These are phyloP conservation scores for Diaporthe helianthi DNA, from an alignment of 2,329 filamentous ascomycete species.

Conservation along the genomic window DNA sequence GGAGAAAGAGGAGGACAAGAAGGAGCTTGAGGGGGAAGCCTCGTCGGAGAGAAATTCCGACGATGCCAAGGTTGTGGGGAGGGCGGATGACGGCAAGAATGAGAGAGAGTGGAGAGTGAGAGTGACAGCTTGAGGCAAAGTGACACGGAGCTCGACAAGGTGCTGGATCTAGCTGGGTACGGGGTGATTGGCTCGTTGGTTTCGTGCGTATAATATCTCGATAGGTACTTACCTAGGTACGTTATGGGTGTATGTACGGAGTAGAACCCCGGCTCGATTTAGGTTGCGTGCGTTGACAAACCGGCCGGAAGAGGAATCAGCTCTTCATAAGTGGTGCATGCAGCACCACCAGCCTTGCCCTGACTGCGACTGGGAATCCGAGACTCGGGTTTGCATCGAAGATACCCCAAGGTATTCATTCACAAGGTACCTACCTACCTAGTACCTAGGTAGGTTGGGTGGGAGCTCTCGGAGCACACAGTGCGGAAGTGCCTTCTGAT, in stretches of 20 bases:
- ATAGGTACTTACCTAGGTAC: too few species aligned
- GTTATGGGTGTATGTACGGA: neutral
- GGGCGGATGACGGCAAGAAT: neutral
- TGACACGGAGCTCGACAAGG: neutral
- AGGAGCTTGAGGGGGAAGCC: slow-evolving; percentile 1
- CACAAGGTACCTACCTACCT: too few species aligned
- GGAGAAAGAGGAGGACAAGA: slow-evolving; percentile 19
- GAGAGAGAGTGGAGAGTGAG: neutral
- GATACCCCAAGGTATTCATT: too few species aligned
- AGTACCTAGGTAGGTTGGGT: too few species aligned
- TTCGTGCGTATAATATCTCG: neutral
- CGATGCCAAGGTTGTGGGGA: neutral
- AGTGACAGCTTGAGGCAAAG: neutral
- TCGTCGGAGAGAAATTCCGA: neutral
- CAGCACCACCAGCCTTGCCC: neutral
- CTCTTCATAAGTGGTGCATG: neutral
- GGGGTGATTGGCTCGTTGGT: neutral
- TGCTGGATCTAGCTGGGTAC: neutral
- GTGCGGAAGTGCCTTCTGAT: neutral
- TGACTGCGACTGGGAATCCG: neutral
- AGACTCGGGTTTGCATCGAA: neutral
- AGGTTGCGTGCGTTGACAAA: neutral
- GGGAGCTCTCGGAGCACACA: neutral
- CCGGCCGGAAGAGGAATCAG: neutral
- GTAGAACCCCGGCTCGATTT: neutral